These are phyloP conservation scores for Camellia lanceoleosa DNA, from an alignment of 148 eudicot species.

Conservation along the genomic window DNA sequence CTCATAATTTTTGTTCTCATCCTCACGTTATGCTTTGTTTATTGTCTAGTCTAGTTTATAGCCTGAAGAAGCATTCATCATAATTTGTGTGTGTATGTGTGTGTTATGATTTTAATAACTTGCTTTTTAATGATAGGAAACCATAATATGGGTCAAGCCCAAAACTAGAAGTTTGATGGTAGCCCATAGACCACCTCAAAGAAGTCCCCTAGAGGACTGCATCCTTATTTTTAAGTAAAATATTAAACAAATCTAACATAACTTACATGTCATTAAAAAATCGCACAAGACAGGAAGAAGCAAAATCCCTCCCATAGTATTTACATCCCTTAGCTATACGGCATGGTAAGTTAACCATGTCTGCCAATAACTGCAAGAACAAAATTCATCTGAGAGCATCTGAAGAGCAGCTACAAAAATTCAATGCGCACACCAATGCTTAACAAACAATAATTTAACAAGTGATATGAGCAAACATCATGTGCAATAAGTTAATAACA, in stretches of 20 bases:
- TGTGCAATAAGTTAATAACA: conserved; percentile 1
- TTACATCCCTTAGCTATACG: conserved; percentile 33
- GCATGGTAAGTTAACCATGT: conserved; percentile 26
- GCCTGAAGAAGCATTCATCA: background rate
- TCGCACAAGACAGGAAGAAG: conserved; percentile 34
- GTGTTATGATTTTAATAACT: background rate
- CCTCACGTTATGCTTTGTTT: background rate
- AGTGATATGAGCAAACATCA: conserved; percentile 4
- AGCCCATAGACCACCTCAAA: background rate
- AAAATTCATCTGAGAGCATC: conserved; percentile 1
- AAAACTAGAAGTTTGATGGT: conserved; percentile 2
- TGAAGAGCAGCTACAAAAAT: background rate
- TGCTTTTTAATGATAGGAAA: background rate
- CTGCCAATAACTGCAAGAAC: conserved; percentile 26
- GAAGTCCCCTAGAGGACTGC: background rate
- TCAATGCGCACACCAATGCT: background rate
- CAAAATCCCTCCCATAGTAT: conserved; percentile 20
- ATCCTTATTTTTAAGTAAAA: background rate
- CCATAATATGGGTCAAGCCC: background rate
- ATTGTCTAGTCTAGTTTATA: background rate
- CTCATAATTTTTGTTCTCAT: background rate
- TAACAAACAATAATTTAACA: background rate
- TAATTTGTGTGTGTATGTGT: background rate
- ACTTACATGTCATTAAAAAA: conserved; percentile 21
- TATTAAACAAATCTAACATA: background rate